Evolutionary conservation across 2,329 filamentous ascomycete species (phyloP), one percentile per base, ranked within the genome.

Genomic region (Penicillium fuscoglaucum): DNA sequence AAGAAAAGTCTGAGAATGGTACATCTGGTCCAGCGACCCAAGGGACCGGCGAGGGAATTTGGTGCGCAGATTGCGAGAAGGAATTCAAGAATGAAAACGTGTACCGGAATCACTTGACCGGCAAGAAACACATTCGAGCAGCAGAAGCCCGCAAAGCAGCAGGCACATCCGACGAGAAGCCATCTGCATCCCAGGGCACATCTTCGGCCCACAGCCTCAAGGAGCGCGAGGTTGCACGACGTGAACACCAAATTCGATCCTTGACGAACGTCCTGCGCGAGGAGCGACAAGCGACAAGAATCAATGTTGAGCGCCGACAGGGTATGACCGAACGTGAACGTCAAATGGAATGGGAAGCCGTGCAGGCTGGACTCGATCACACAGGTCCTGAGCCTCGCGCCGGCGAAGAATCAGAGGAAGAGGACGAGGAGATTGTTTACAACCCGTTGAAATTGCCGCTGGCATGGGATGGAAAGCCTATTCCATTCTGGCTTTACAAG

Each of bases 401-500:
- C 4, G 83, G 84, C 8, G 83, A 83, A 0, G 86, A 86, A 12
- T 89, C 91, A 0, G 90, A 89, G 0, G 86, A 87, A 3, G 87
- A 91, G 15, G 90, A 87, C 40, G 90, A 93, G 44, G 92, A 96
- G 64, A 93, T 88, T 72, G 90, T 98, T 59, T 97, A 98, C 82
- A 99, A 99, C 74, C 95, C 95, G 0, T 83, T 99, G 65, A 99
- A 99, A 73, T 83, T 99, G 2, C 95, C 95, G 0, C 83, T 99
- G 8, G 93, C 91, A 2, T 99, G 96, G 96, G 95, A 99, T 66
- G 95, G 96, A 67, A 99, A 99, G 73, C 95, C 96, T 0, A 99
- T 99, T 68, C 95, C 96, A 0, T 99, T 95, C 80, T 99, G 95
- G 95, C 84, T 99, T 17, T 99, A 98, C 82, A 95, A 97, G 67